Evolutionary conservation across 805 yeast genomes (phyloP).

Genomic region (Kodamaea jinghongensis): DNA sequence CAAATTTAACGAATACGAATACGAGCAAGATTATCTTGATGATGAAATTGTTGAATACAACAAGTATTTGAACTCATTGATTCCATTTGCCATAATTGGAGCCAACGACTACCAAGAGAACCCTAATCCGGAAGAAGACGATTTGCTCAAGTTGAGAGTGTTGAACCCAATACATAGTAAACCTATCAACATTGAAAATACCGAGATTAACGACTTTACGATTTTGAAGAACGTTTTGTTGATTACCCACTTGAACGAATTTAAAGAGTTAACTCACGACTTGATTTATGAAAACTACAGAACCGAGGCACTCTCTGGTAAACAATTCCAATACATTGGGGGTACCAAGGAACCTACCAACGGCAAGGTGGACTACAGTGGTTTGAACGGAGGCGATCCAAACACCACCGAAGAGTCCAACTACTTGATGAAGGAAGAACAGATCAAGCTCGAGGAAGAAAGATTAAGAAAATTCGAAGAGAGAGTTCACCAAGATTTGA

Average conservation of each 20-base stretch:
- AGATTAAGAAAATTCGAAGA: constrained; percentile 82
- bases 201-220: constrained; percentile 76
- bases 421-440: constrained; percentile 73
- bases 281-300: constrained; percentile 84
- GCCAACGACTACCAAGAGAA: constrained; percentile 58
- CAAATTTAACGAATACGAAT: constrained; percentile 64
- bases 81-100: constrained; percentile 70
- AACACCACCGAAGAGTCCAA: constrained; percentile 15
- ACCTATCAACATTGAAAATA: constrained; percentile 62
- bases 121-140: constrained; percentile 32
- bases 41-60: constrained; percentile 66
- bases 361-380: constrained; percentile 15
- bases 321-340: constrained; percentile 40
- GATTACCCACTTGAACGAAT: constrained; percentile 81
- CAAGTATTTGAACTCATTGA: constrained; percentile 57
- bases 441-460: constrained; percentile 85
- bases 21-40: constrained; percentile 48
- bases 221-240: constrained; percentile 75
- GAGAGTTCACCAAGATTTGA: constrained; percentile 82
- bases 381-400: constrained; percentile 5
- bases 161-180: constrained; percentile 48
- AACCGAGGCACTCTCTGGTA: constrained; percentile 77
- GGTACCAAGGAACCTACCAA: constrained; percentile 4
- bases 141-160: constrained; percentile 52
- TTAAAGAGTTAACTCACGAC: constrained; percentile 87